Conservation (phyloP, 2,329 filamentous ascomycete genomes). For the Epichloe scottii region DNA sequence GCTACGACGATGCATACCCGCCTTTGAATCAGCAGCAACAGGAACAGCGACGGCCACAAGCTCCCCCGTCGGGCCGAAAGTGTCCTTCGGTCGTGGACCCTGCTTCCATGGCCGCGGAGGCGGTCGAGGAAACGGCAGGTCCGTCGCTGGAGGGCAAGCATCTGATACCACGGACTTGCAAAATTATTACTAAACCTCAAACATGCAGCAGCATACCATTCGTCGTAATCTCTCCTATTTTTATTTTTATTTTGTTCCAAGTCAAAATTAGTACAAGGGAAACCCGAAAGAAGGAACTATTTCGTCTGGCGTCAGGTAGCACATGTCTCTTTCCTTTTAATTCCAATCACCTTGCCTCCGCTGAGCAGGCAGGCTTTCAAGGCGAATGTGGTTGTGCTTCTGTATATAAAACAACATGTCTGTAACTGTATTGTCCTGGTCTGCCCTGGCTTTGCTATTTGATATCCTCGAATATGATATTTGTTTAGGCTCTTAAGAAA, state of each 20-base stretch:
- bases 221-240: background rate
- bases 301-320: background rate
- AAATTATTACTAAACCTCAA: slow-evolving; percentile 24
- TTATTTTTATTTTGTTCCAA: background rate
- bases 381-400: background rate
- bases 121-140: slow-evolving; percentile 11
- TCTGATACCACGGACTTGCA: slow-evolving; percentile 23
- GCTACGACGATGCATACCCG: slow-evolving; percentile 32
- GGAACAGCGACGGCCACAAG: slow-evolving; percentile 3
- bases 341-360: too few species aligned
- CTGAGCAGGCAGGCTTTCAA: too few species aligned
- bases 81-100: background rate
- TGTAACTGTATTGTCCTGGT: too few species aligned
- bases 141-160: slow-evolving; percentile 14
- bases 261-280: too few species aligned
- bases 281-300: too few species aligned
- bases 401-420: background rate
- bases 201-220: too few species aligned
- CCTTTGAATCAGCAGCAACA: slow-evolving; percentile 12
- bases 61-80: slow-evolving; percentile 10
- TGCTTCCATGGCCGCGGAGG: slow-evolving; percentile 3
- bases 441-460: too few species aligned
- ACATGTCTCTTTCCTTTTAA: background rate
- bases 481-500: too few species aligned
- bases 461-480: too few species aligned